Evolutionary conservation across 2,329 filamentous ascomycete species (phyloP), one percentile per base, ranked within the genome.

Genomic region (Aspergillus oerlinghausenensis): DNA sequence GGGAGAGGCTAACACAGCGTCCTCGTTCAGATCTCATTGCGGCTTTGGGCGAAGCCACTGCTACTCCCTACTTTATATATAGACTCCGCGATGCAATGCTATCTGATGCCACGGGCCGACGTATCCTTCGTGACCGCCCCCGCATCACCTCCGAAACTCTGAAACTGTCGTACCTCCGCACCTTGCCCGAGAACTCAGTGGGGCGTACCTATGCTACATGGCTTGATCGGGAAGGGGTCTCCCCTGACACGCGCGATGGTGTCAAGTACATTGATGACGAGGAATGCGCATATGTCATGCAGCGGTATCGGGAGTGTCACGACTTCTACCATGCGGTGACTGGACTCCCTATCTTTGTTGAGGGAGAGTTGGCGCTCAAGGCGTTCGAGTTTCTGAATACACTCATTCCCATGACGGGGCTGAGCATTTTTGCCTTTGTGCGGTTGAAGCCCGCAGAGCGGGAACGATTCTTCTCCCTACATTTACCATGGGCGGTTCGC

Each of bases 261-360:
- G 94, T 99, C 43, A 85, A 89, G 52, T 97, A 96, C 77, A 92
- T 99, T 60, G 92, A 97, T 73, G 88, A 97, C 70, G 87, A 89
- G 65, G 94, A 99, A 76, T 96, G 92, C 72, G 94, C 94, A 38
- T 99, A 97, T 77, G 94, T 97, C 19, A 95, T 99, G 89, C 94
- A 97, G 79, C 86, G 94, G 54, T 99, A 99, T 75, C 87, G 94
- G 60, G 94, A 99, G 76, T 96, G 89, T 64, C 94, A 99, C 74
- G 94, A 99, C 73, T 97, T 99, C 75, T 97, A 95, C 77, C 94
- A 99, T 74, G 93, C 94, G 0, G 80, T 99, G 52, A 96, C 92
- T 0, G 93, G 93, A 0, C 77, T 99, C 50, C 94, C 94, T 0
- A 85, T 95, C 45, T 88, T 96, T 61, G 84, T 92, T n/a, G 94